Conservation (phyloP, 2,329 filamentous ascomycete species). For the Pseudocercospora macadamiae region DNA sequence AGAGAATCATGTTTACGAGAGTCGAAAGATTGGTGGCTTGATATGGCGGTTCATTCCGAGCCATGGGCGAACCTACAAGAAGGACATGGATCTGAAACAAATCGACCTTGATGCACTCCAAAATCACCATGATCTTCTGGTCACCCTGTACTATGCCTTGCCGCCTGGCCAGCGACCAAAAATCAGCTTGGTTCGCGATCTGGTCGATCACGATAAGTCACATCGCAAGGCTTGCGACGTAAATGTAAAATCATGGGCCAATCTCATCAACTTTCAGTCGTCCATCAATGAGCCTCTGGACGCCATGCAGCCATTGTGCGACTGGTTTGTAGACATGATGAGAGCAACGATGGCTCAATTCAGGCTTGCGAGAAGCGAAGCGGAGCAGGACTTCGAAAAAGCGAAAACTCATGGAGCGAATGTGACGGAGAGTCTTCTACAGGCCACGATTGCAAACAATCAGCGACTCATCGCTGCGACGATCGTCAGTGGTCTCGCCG, state of each 20-base stretch:
- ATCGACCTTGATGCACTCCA: slow-evolving; percentile 60
- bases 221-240: slow-evolving; percentile 63
- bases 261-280: slow-evolving; percentile 59
- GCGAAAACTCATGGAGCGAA: slow-evolving; percentile 38
- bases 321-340: slow-evolving; percentile 60
- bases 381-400: slow-evolving; percentile 55
- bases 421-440: slow-evolving; percentile 53
- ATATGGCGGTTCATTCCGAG: slow-evolving; percentile 63
- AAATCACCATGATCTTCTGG: slow-evolving; percentile 65
- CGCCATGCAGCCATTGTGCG: slow-evolving; percentile 52
- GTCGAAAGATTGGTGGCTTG: slow-evolving; percentile 57
- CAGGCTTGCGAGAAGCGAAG: slow-evolving; percentile 58
- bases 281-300: slow-evolving; percentile 53
- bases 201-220: slow-evolving; percentile 60
- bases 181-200: slow-evolving; percentile 54
- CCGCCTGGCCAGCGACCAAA: slow-evolving; percentile 58
- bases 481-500: slow-evolving; percentile 55
- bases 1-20: slow-evolving; percentile 44
- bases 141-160: slow-evolving; percentile 61
- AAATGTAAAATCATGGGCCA: slow-evolving; percentile 61
- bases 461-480: slow-evolving; percentile 61
- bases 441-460: slow-evolving; percentile 58
- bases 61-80: slow-evolving; percentile 62
- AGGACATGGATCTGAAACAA: slow-evolving; percentile 57
- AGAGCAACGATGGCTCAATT: slow-evolving; percentile 58